These are phyloP conservation scores for Aspergillus vadensis DNA, from an alignment of 2,329 filamentous ascomycete genomes.

Conservation along the genomic window DNA sequence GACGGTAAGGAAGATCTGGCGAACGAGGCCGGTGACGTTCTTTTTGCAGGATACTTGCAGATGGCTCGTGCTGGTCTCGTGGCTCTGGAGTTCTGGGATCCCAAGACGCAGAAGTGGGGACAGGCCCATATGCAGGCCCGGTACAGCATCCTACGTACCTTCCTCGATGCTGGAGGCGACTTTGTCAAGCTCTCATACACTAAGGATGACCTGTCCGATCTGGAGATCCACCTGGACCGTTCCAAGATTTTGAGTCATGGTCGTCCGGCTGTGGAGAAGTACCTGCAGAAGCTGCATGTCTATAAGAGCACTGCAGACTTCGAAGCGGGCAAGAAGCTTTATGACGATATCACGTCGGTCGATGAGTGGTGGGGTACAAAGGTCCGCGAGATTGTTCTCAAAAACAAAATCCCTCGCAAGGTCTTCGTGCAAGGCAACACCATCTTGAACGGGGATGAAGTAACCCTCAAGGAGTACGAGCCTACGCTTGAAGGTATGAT, in stretches of 20 bases:
- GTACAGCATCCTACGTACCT: slow-evolving; percentile 75
- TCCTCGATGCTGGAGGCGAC: slow-evolving; percentile 80
- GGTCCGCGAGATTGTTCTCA: slow-evolving; percentile 67
- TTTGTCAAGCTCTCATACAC: slow-evolving; percentile 81
- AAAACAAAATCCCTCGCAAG: slow-evolving; percentile 62
- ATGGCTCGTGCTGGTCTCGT: slow-evolving; percentile 94
- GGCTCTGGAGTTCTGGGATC: slow-evolving; percentile 92
- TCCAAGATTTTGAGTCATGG: slow-evolving; percentile 83
- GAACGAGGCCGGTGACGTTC: slow-evolving; percentile 77
- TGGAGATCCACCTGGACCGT: slow-evolving; percentile 80
- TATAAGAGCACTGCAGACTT: slow-evolving; percentile 91
- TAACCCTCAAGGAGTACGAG: slow-evolving; percentile 83
- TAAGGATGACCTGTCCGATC: slow-evolving; percentile 74
- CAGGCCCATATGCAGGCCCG: slow-evolving; percentile 90
- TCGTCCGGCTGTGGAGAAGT: slow-evolving; percentile 78
- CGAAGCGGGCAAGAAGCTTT: slow-evolving; percentile 74
- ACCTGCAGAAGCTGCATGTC: slow-evolving; percentile 87
- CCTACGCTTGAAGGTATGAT: slow-evolving; percentile 78
- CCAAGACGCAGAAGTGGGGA: slow-evolving; percentile 86
- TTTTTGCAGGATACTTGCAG: slow-evolving; percentile 83
- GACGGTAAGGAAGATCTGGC: slow-evolving; percentile 73
- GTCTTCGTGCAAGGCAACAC: slow-evolving; percentile 95
- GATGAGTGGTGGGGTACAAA: slow-evolving; percentile 81
- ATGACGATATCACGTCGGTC: slow-evolving; percentile 80
- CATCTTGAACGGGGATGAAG: slow-evolving; percentile 67